Percentiles rank a stretch among this genome's conserved stretches.
Conservation (phyloP, 305 asterid genomes). For the Fraxinus greggii region DNA sequence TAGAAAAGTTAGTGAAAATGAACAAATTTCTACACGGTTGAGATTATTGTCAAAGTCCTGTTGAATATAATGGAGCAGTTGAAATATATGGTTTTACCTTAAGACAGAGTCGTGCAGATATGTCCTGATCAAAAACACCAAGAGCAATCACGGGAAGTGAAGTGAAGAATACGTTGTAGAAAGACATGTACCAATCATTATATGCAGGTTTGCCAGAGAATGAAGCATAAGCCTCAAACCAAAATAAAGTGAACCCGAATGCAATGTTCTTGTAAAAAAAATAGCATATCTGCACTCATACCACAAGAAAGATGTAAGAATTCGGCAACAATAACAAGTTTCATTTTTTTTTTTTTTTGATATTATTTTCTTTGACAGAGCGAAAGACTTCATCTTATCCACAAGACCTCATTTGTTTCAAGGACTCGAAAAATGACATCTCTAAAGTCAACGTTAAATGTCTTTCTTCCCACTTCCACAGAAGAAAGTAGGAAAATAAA, state of each 20-base stretch:
- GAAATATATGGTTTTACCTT: constrained; percentile 47
- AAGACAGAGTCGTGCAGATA: constrained; percentile 75
- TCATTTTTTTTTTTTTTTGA: neutral
- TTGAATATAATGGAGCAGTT: neutral
- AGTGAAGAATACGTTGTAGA: constrained; percentile 91
- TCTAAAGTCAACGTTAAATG: neutral
- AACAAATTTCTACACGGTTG: neutral
- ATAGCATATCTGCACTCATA: constrained; percentile 76
- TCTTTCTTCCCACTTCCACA: neutral
- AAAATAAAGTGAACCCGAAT: constrained; percentile 92
- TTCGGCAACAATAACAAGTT: neutral
- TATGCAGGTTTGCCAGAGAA: constrained; percentile 97
- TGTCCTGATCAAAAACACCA: constrained; percentile 94
- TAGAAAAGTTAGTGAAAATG: neutral
- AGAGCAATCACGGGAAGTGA: constrained; percentile 96
- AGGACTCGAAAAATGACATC: neutral
- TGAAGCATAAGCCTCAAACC: constrained; percentile 89
- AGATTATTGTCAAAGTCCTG: neutral
- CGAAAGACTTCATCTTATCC: neutral
- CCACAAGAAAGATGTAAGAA: neutral
- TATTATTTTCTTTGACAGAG: neutral
- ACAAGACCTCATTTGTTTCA: neutral
- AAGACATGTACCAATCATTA: constrained; percentile 91
- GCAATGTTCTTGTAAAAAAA: constrained; percentile 94
- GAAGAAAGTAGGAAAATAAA: neutral